Conservation (phyloP, 1,139 yeast genomes). For the Kodamaea anthophila region DNA sequence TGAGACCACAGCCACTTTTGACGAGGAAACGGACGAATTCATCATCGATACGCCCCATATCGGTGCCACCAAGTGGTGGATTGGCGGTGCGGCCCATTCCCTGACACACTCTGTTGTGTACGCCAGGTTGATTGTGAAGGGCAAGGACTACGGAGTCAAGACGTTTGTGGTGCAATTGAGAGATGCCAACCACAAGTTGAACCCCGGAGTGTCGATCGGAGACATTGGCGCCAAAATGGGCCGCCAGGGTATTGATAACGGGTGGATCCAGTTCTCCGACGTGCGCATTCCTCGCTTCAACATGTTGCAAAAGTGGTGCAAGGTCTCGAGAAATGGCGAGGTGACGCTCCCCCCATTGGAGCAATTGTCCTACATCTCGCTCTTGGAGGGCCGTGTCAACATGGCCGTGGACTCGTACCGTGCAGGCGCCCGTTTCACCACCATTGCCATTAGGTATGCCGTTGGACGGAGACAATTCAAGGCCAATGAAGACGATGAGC, state of each 20-base stretch:
- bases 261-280: constrained; percentile 85
- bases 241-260: constrained; percentile 82
- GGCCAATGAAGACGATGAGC: constrained; percentile 19
- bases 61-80: constrained; percentile 97
- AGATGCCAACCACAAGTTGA: constrained; percentile 61
- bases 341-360: constrained; percentile 77
- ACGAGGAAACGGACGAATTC: constrained; percentile 59
- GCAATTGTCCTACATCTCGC: constrained; percentile 81
- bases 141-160: constrained; percentile 85
- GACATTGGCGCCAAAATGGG: constrained; percentile 96
- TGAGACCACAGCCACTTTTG: constrained; percentile 86
- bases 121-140: constrained; percentile 76
- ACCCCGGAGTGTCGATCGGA: constrained; percentile 78
- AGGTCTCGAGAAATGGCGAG: constrained; percentile 62
- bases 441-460: constrained; percentile 84
- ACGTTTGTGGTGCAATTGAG: constrained; percentile 86
- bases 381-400: constrained; percentile 80
- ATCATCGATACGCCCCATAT: constrained; percentile 79
- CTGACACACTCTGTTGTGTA: constrained; percentile 79
- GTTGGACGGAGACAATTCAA: constrained; percentile 87
- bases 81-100: constrained; percentile 95
- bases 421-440: constrained; percentile 70
- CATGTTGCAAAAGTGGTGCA: constrained; percentile 77
- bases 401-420: constrained; percentile 86
- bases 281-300: constrained; percentile 80